Conservation (phyloP, 345 rosid genomes). For the Balakata baccata region DNA sequence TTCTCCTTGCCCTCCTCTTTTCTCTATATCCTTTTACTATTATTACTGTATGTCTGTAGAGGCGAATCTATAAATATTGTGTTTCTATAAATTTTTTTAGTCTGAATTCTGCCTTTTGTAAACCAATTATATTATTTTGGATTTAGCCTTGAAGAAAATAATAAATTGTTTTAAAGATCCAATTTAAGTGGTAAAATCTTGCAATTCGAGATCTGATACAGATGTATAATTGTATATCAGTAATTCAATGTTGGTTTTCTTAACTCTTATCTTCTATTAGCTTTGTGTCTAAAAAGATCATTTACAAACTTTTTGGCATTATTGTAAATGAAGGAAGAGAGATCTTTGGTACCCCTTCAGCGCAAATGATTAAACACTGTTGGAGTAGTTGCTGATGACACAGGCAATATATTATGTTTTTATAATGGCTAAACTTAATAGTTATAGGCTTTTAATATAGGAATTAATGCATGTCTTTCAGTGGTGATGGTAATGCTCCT, state of each 20-base stretch:
- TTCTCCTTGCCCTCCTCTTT: not conserved
- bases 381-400: not conserved
- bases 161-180: not conserved
- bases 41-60: too few species aligned
- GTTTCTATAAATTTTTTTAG: not conserved
- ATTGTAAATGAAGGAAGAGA: not conserved
- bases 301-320: not conserved
- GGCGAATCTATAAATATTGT: not conserved
- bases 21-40: not conserved
- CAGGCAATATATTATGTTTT: not conserved
- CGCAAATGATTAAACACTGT: not conserved
- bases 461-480: not conserved
- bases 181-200: conserved; percentile 1
- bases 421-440: not conserved
- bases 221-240: not conserved
- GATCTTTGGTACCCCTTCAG: not conserved
- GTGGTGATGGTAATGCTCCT: not conserved
- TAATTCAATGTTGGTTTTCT: not conserved
- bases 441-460: not conserved
- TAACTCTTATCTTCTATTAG: not conserved
- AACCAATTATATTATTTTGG: not conserved
- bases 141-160: not conserved
- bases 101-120: not conserved
- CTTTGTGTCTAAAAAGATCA: not conserved
- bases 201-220: not conserved